phyloP scores from a whole-genome alignment of 257 asterid genomes.

The Linderniella brevidens region DNA sequence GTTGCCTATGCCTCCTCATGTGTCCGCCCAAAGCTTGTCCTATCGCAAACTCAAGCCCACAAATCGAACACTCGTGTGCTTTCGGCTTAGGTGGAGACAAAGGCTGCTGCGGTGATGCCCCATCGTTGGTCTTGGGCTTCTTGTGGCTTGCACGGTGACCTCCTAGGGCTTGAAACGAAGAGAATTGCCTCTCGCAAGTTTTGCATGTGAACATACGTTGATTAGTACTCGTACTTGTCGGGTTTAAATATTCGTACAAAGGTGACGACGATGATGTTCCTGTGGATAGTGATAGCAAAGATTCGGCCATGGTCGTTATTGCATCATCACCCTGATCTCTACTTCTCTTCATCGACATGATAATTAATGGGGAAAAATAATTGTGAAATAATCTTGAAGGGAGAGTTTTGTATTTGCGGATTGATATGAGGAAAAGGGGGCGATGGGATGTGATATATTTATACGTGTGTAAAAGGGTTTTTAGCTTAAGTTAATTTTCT shows the following conservation, averaged over 20 bases:
- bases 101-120: not conserved
- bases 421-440: too few relatives aligned
- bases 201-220: conserved; percentile 21
- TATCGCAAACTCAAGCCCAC: conserved; percentile 24
- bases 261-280: too few relatives aligned
- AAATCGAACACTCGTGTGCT: conserved; percentile 30
- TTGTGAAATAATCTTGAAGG: too few relatives aligned
- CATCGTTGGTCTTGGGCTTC: conserved; percentile 18
- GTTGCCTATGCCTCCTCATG: conserved; percentile 27
- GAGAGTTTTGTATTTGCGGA: too few relatives aligned
- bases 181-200: conserved; percentile 41
- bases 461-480: too few relatives aligned
- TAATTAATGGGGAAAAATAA: too few relatives aligned
- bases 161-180: conserved; percentile 78
- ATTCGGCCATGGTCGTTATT: not conserved
- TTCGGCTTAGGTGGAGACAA: conserved; percentile 22
- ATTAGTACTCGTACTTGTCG: not conserved
- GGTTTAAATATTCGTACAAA: too few relatives aligned
- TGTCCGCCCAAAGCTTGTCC: conserved; percentile 41
- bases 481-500: too few relatives aligned
- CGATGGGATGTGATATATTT: too few relatives aligned
- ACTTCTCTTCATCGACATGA: not conserved
- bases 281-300: not conserved
- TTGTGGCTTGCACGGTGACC: conserved; percentile 80
- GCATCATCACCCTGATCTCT: not conserved